Evolutionary conservation across 2,329 filamentous ascomycete genomes (phyloP).

Genomic region (Fusarium burgessii): DNA sequence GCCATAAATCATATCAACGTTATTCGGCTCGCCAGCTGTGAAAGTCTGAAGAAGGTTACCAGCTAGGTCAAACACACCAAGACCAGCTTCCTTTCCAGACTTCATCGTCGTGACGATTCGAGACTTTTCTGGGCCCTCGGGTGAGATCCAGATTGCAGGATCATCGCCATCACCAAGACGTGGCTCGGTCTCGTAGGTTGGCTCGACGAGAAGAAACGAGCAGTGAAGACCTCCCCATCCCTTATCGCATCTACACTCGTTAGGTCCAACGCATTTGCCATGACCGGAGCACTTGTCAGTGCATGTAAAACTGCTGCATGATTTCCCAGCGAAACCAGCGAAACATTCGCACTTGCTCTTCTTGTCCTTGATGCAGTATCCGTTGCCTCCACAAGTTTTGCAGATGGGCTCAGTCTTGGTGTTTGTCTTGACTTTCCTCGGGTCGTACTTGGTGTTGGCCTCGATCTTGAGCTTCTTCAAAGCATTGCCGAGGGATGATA

Average conservation of each 20-base stretch:
- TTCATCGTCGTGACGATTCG: slow-evolving; percentile 66
- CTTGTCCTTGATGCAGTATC: slow-evolving; percentile 51
- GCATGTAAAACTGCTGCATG: slow-evolving; percentile 54
- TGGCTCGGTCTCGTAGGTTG: slow-evolving; percentile 58
- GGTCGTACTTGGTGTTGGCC: slow-evolving; percentile 55
- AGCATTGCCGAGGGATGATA: slow-evolving; percentile 53
- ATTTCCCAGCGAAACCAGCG: slow-evolving; percentile 54
- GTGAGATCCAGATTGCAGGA: slow-evolving; percentile 62
- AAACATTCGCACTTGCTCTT: slow-evolving; percentile 56
- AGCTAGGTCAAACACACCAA: slow-evolving; percentile 62
- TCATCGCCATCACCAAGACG: slow-evolving; percentile 61
- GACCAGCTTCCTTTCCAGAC: slow-evolving; percentile 60
- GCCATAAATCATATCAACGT: slow-evolving; percentile 66
- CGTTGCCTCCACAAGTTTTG: slow-evolving; percentile 52
- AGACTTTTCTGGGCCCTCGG: slow-evolving; percentile 55
- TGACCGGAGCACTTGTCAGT: slow-evolving; percentile 56
- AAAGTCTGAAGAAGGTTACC: slow-evolving; percentile 62
- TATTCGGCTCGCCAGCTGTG: slow-evolving; percentile 62
- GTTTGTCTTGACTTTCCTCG: slow-evolving; percentile 45
- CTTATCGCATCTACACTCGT: slow-evolving; percentile 55
- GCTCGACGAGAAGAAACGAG: slow-evolving; percentile 57
- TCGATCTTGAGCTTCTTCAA: slow-evolving; percentile 51
- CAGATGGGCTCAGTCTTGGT: slow-evolving; percentile 48
- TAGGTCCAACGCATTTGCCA: slow-evolving; percentile 57
- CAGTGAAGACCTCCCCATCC: slow-evolving; percentile 61